Conservation (phyloP, 2,329 filamentous ascomycete species). For the Ceratocystis harringtonii region DNA sequence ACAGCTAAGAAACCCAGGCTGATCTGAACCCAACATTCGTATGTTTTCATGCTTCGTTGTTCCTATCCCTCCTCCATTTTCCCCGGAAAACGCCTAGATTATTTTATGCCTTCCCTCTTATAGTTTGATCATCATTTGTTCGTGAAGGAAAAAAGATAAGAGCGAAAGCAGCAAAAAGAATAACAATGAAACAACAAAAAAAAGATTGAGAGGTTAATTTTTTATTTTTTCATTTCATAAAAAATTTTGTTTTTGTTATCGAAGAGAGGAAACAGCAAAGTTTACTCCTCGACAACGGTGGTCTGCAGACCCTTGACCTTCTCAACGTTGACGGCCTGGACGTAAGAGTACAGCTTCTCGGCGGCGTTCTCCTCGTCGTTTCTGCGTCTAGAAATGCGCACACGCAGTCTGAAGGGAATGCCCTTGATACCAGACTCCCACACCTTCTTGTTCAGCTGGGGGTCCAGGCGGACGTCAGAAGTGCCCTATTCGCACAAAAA, state of each 20-base stretch:
- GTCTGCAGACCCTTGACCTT: conserved; percentile 96
- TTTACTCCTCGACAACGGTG: conserved; percentile 65
- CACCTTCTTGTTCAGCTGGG: conserved; percentile 99
- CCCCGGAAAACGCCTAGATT: conserved; percentile 1
- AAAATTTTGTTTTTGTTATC: conserved; percentile 22
- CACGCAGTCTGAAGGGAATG: conserved; percentile 88
- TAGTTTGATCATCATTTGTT: not conserved
- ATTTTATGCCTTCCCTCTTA: not conserved
- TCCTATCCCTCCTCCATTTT: not conserved
- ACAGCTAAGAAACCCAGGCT: not conserved
- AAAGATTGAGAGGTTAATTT: conserved; percentile 13
- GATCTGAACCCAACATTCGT: not conserved
- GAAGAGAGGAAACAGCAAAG: conserved; percentile 18
- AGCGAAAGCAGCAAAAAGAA: conserved; percentile 3
- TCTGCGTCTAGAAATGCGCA: conserved; percentile 98
- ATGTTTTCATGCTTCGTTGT: not conserved
- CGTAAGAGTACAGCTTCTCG: conserved; percentile 99
- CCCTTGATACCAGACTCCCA: conserved; percentile 99
- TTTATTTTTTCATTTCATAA: conserved; percentile 22
- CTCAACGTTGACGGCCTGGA: conserved; percentile 99
- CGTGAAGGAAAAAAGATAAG: not conserved
- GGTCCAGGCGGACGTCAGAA: conserved; percentile 92
- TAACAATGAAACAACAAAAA: conserved; percentile 12
- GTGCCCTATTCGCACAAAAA: conserved; percentile 52
- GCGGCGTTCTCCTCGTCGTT: conserved; percentile 99